phyloP scores from a whole-genome alignment of 805 yeast genomes.

The Wickerhamiella spandovensis region DNA sequence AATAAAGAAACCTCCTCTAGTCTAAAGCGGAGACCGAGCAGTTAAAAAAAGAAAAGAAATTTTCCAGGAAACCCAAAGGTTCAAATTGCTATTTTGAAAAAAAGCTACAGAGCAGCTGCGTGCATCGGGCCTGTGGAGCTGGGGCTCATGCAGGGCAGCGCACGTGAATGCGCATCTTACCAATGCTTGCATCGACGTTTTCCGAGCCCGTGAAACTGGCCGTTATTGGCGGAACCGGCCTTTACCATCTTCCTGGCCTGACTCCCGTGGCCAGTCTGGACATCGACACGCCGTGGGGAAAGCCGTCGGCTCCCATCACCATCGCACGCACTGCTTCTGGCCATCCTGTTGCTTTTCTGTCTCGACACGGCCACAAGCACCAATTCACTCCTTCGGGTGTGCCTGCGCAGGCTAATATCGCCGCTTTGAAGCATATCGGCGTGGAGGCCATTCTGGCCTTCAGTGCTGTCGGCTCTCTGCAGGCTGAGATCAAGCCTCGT shows the following conservation, averaged over 20 bases:
- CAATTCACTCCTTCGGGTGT: conserved; percentile 84
- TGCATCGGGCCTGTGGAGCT: no score
- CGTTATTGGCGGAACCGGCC: conserved; percentile 96
- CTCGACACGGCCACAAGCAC: conserved; percentile 89
- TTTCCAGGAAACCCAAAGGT: no score
- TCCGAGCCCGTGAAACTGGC: conserved; percentile 56
- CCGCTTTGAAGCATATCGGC: conserved; percentile 81
- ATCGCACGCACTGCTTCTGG: conserved; percentile 67
- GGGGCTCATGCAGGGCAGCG: no score
- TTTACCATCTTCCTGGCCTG: conserved; percentile 70
- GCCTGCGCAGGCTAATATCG: conserved; percentile 87
- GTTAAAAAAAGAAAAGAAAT: no score
- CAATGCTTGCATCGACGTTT: conserved; percentile 1
- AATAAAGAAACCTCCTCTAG: no score
- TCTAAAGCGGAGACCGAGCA: no score
- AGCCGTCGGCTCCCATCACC: conserved; percentile 87
- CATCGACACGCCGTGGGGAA: conserved; percentile 93
- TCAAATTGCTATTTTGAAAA: no score
- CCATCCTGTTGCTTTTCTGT: conserved; percentile 81
- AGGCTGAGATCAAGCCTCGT: conserved; percentile 77
- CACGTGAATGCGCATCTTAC: conserved; percentile 1
- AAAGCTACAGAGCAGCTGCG: no score
- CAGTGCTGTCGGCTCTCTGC: conserved; percentile 92
- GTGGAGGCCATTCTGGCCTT: conserved; percentile 84
- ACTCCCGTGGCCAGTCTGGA: conserved; percentile 76